Evolutionary conservation across 208 protist species (phyloP), one percentile per base, ranked within the genome.

Genomic region (Acanthamoeba triangularis): DNA sequence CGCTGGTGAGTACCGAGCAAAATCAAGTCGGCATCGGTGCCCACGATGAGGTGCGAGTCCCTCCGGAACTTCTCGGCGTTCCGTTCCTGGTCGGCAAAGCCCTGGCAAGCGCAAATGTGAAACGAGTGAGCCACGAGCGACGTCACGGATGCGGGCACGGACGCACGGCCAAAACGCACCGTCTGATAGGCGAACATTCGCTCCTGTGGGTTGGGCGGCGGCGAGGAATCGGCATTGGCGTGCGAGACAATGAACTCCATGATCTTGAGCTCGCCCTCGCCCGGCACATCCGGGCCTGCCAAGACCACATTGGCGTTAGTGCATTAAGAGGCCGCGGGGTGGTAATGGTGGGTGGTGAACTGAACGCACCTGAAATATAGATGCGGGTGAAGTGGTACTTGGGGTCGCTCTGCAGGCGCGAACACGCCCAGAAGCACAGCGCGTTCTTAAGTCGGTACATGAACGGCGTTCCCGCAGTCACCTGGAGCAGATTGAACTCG

Each of bases 391-490:
- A 4, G 54, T 63, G 82, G 54, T 65, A 90, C 52, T 90, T 90
- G 30, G 52, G 47, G 23, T 90, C 49, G 13, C 33, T 65, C 37
- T 65, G 49, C 47, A 90, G 23, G 54, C 82, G 82, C 10, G 52
- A 67, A 49, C 82, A 90, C 16, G 54, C 82, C 82, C 82, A 90
- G 20, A 67, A 90, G 54, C 82, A 90, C 37, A 90, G 49, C 16
- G 52, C 54, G 52, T 90, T 90, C 82, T 90, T 90, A 23, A 90
- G 49, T n/a, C 82, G 41, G 18, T 41, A 47, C 82, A 90, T 90
- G 54, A 90, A 90, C 25, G 82, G 82, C 28, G 82, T 90, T 59
- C 82, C 82, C 8, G 82, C 82, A 30, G 82, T 90, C n/a, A 90
- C 33, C 74, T 82, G 74, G 3, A 90, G 33, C 82, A 90, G 20